Conservation (phyloP, 495 filamentous ascomycete genomes). For the Hyaloscypha hepaticicola region DNA sequence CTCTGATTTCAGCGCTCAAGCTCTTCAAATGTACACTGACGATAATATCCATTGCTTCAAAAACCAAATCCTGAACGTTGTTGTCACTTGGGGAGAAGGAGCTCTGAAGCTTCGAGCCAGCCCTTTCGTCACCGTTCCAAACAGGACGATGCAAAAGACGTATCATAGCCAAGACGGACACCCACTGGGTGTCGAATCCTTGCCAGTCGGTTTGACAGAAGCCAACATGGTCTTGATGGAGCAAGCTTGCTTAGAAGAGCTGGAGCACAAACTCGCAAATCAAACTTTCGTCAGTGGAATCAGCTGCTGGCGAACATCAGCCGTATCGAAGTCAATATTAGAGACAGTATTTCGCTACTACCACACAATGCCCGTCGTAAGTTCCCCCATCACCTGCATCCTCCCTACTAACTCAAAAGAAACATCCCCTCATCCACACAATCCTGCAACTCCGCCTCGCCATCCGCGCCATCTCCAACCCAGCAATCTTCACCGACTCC, state of each 20-base stretch:
- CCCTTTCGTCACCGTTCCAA: conserved; percentile 6
- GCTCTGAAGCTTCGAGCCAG: conserved; percentile 3
- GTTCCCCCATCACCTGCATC: background rate
- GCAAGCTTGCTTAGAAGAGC: background rate
- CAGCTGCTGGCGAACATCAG: background rate
- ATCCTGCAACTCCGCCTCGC: conserved; percentile 6
- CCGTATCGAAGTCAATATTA: background rate
- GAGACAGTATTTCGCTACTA: conserved; percentile 3
- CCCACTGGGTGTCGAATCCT: conserved; percentile 18
- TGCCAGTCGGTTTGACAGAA: conserved; percentile 15
- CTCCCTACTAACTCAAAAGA: conserved; percentile 3
- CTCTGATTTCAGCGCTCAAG: conserved; percentile 8
- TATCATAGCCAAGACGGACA: conserved; percentile 12
- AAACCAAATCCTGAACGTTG: background rate
- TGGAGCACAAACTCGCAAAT: background rate
- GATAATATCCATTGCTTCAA: conserved; percentile 11
- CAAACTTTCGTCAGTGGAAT: background rate
- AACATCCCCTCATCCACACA: conserved; percentile 8
- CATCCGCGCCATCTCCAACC: conserved; percentile 1
- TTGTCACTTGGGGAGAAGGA: background rate
- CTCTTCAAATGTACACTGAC: conserved; percentile 11
- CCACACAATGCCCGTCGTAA: conserved; percentile 6
- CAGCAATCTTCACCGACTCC: conserved; percentile 8
- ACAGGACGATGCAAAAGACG: background rate
- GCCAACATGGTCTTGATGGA: background rate